Percentiles rank a stretch among this genome's conserved stretches.
Conservation (phyloP, 768 basidiomycete genomes). For the Naganishia vishniacii region DNA sequence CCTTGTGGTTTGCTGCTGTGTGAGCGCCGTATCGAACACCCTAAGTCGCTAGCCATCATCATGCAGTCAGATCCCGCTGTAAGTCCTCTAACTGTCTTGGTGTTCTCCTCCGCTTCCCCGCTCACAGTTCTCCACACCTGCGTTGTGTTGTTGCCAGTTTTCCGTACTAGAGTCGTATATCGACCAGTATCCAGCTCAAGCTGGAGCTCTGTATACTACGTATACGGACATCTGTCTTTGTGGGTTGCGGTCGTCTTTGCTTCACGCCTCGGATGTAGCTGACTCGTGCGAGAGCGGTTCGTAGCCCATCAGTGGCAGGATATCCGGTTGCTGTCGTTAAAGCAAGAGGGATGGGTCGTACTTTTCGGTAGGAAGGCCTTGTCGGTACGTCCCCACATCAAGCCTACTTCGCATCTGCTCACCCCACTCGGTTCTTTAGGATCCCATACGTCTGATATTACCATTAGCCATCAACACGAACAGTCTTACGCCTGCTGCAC, state of each 20-base stretch:
- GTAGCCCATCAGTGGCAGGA: conserved; percentile 46
- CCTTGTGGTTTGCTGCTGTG: too few relatives aligned
- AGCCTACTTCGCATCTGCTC: too few relatives aligned
- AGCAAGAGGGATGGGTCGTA: conserved; percentile 36
- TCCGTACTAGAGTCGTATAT: conserved; percentile 29
- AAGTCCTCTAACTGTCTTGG: neutral
- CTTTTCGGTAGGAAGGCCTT: conserved; percentile 42
- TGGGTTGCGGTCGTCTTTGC: conserved; percentile 23
- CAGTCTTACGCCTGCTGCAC: conserved; percentile 38
- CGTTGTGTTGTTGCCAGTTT: conserved; percentile 18
- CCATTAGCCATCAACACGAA: conserved; percentile 43
- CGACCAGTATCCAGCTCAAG: conserved; percentile 37
- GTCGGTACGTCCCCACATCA: conserved; percentile 32
- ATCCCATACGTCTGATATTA: conserved; percentile 39
- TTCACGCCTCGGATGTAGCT: neutral
- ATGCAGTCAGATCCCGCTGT: conserved; percentile 21
- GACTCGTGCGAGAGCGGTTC: neutral
- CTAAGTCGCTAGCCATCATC: neutral
- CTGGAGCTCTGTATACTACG: conserved; percentile 40
- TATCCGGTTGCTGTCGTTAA: conserved; percentile 32
- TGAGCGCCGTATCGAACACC: too few relatives aligned
- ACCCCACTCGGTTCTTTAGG: too few relatives aligned
- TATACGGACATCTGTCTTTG: conserved; percentile 44
- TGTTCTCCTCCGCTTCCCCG: neutral
- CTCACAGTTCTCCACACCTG: neutral